Base-by-base conservation (phyloP, 2,329 filamentous ascomycete genomes). In the Monosporascus sp. region DNA sequence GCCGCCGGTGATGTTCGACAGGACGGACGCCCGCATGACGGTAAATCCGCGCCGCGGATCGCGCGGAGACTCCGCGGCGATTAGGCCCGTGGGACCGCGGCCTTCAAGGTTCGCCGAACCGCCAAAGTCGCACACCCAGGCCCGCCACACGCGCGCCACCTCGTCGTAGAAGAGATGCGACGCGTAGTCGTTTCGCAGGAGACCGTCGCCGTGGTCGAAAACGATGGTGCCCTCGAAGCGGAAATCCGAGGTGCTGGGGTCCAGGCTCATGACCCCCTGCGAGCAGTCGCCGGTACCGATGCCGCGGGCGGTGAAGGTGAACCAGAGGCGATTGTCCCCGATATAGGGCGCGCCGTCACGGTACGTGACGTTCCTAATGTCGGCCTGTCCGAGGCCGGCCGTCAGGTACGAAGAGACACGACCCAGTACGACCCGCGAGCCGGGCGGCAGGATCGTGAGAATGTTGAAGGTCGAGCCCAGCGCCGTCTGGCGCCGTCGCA, bases 131-230 rank as follows among this genome's bases (percentile, higher is more conserved):
- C 48, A 50, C 24, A 31, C 22, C 48, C 48, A 50, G n/a, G 48
- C 48, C 17, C 40, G 37, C 48, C 48, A 50, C 17, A 27, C 24
- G 14, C 37, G n/a, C 7, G 48, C 37, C 14, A 16, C 19, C 19
- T 50, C 48, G 37, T 50, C 48, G 37, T 50, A 50, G 48, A 50
- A 50, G 5, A 50, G 22, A 37, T 50, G 48, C 22, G 48, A 50
- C 35, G 48, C 48, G 37, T 50, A 50, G 48, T 50, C 48, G 37
- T 50, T 50, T 35, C 48, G 48, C 11, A 50, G 48, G 20, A 41
- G 37, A 20, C 48, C 48, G 26, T 50, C 48, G n/a, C 48, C 48
- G 35, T 50, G 48, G 35, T 50, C 48, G 37, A 50, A 50, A 11
- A 50, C 48, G 16, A 50, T 41, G 9, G 48, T 50, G 7, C 48